Evolutionary conservation across 305 asterid genomes (phyloP).

Genomic region (Galium porrigens): DNA sequence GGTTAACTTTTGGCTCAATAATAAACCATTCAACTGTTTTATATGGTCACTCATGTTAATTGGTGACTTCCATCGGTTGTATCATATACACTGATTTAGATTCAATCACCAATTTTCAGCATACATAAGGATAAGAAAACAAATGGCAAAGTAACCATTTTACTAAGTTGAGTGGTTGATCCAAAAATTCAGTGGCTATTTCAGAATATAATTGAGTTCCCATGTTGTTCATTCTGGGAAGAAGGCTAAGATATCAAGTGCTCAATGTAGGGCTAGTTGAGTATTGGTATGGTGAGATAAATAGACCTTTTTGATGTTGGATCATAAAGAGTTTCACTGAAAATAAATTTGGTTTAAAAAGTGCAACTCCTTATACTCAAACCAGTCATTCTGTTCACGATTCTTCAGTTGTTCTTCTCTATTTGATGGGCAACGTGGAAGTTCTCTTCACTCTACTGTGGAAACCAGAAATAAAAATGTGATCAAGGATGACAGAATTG

Average conservation of each 20-base stretch:
- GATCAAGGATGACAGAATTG: constrained; percentile 3
- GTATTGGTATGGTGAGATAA: neutral
- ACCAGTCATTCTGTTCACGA: neutral
- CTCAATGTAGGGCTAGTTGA: neutral
- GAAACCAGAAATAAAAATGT: neutral
- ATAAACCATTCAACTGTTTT: neutral
- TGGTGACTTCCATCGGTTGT: neutral
- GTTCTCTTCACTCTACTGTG: neutral
- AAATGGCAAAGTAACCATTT: neutral
- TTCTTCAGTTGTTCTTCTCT: neutral
- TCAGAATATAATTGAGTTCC: neutral
- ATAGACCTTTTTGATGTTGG: no score
- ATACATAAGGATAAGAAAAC: neutral
- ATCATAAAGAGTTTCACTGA: neutral
- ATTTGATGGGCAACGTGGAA: neutral
- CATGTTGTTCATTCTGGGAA: constrained; percentile 3
- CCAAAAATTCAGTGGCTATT: neutral
- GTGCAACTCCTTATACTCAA: neutral
- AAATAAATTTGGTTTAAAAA: neutral
- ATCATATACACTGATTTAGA: neutral
- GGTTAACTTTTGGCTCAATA: neutral
- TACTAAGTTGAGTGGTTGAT: neutral
- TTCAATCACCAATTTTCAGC: neutral
- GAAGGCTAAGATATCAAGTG: neutral
- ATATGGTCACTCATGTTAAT: neutral